Evolutionary conservation across 2,329 filamentous ascomycete genomes (phyloP).

Genomic region (Sordariomycetes sp.): DNA sequence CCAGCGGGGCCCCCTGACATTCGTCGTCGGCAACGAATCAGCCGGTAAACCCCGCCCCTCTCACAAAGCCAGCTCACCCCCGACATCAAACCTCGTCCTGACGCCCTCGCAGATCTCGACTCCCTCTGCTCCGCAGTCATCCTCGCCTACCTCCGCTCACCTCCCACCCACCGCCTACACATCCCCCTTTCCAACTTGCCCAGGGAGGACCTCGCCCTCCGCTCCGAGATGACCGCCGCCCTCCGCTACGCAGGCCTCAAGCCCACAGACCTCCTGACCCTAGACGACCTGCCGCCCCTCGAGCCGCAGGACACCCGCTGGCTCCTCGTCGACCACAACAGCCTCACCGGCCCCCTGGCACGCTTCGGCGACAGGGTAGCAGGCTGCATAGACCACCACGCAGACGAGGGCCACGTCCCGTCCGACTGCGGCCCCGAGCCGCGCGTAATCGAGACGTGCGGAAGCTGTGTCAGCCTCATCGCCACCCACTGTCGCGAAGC

Average conservation of each 20-base stretch:
- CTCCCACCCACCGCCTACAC: slow-evolving; percentile 39
- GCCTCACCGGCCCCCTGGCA: slow-evolving; percentile 46
- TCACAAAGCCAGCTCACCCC: background rate
- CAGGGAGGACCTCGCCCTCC: slow-evolving; percentile 52
- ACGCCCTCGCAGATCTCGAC: slow-evolving; percentile 56
- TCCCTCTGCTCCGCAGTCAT: slow-evolving; percentile 64
- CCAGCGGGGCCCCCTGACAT: slow-evolving; percentile 35
- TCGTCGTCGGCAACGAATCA: slow-evolving; percentile 57
- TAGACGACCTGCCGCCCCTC: slow-evolving; percentile 34
- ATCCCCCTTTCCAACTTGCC: slow-evolving; percentile 64
- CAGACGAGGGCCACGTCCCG: slow-evolving; percentile 48
- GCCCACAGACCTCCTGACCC: slow-evolving; percentile 49
- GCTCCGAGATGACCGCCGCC: slow-evolving; percentile 58
- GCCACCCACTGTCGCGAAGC: slow-evolving; percentile 39
- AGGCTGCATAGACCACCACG: slow-evolving; percentile 69
- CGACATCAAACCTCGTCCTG: background rate
- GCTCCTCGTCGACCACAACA: slow-evolving; percentile 73
- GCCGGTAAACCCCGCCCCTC: slow-evolving; percentile 30
- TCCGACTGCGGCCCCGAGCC: slow-evolving; percentile 26
- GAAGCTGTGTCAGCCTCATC: slow-evolving; percentile 63
- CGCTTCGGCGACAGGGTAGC: slow-evolving; percentile 38
- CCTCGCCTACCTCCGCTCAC: slow-evolving; percentile 58
- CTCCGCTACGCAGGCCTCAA: slow-evolving; percentile 46
- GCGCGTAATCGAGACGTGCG: slow-evolving; percentile 50
- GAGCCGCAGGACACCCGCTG: slow-evolving; percentile 45